These are phyloP conservation scores for Chlorella sp. DNA, from an alignment of 139 green algal genomes.

Conservation along the genomic window DNA sequence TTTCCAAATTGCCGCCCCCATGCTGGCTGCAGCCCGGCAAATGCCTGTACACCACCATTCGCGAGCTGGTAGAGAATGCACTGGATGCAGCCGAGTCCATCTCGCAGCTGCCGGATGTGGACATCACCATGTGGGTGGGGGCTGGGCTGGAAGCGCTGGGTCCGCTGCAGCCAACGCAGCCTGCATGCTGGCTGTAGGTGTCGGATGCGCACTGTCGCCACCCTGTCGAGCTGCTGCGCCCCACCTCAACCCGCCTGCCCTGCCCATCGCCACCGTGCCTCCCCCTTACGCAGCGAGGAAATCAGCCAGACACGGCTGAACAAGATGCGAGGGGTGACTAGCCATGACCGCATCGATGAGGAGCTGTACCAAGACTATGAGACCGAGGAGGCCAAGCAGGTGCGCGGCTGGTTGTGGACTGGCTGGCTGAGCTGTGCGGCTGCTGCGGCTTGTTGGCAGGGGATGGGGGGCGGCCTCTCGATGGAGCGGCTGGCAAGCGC, in stretches of 20 bases:
- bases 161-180: no score
- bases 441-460: no score
- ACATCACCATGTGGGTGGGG: slow-evolving; percentile 74
- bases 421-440: no score
- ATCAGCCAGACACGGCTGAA: slow-evolving; percentile 81
- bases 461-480: no score
- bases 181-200: no score
- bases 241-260: not conserved
- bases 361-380: slow-evolving; percentile 94
- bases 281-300: slow-evolving; percentile 70
- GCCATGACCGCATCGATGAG: slow-evolving; percentile 84
- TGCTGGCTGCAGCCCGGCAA: slow-evolving; percentile 85
- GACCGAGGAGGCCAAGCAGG: slow-evolving; percentile 76
- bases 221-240: not conserved
- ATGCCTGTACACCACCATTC: slow-evolving; percentile 94
- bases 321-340: slow-evolving; percentile 78
- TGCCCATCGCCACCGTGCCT: not conserved
- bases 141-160: not conserved
- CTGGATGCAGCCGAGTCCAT: slow-evolving; percentile 92
- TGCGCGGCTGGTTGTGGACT: not conserved
- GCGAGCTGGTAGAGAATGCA: slow-evolving; percentile 96
- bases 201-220: no score
- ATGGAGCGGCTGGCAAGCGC: no score
- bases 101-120: slow-evolving; percentile 75
- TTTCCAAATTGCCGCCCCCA: no score